Evolutionary conservation across 2,329 filamentous ascomycete species (phyloP), one percentile per base, ranked within the genome.

Genomic region (Colletotrichum sp.): DNA sequence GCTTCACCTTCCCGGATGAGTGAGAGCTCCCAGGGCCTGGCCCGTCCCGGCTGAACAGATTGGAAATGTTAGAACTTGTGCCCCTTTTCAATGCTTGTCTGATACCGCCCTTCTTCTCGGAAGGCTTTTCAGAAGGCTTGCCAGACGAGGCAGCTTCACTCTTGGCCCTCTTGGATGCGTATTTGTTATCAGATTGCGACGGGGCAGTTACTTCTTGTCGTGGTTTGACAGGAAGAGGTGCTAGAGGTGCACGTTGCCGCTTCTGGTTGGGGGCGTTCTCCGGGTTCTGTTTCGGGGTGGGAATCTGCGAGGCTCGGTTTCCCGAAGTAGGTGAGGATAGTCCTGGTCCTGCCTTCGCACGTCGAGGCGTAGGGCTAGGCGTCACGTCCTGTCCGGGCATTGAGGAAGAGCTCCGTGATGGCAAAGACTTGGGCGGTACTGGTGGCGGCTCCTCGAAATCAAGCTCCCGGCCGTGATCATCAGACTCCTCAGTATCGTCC

Each of bases 11-110:
- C 16, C 52, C 64, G 8, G 70, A 30, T 6, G 56, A 13, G 8
- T 70, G 61, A 12, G 70, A 69, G 58, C 32, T 74, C 22, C 62
- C 55, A 22, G 75, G 64, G 4, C 78, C 70, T 27, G 81, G 78
- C 1, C 83, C 77, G n/a, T 91, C 89, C 66, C 88, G 91, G 69
- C 84, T 87, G 82, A 89, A 88, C 1, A 91, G 82, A 72, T 84
- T 88, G 0, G 88, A 85, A 8, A 91, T 80, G 2, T 86, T 85
- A 43, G 88, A 86, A 27, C 85, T 84, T 8, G 87, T 83, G 4
- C 88, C 85, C 71, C 88, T 89, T 71, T 85, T 89, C n/a, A 92
- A 81, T 5, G 86, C 90, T 70, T 88, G 87, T 43, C 89, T 87
- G 56, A 92, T 81, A 1, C 87, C 83, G 1, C 82, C 79, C 75